Conservation (phyloP, 257 asterid species). For the Osmanthus fragrans region DNA sequence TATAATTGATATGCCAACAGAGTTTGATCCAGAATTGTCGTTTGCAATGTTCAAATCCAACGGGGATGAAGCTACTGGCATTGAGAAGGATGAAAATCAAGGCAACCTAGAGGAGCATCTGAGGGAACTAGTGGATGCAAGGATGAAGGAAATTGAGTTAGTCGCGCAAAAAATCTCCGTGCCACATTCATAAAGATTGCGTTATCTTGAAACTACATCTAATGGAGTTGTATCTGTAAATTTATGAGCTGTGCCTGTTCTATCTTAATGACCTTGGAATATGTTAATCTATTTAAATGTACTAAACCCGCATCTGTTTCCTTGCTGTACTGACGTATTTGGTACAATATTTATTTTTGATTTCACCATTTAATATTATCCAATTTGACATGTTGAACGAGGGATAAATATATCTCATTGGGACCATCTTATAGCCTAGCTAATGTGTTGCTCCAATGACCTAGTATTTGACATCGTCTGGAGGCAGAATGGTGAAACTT, state of each 20-base stretch:
- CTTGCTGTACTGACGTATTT: not conserved
- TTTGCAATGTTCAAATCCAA: constrained; percentile 78
- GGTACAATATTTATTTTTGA: not conserved
- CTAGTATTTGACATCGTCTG: too few relatives aligned
- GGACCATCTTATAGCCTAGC: too few relatives aligned
- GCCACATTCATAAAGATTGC: constrained; percentile 24
- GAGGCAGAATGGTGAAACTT: too few relatives aligned
- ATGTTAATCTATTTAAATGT: not conserved
- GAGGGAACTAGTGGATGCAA: constrained; percentile 63
- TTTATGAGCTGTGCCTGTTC: not conserved
- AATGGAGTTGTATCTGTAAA: not conserved
- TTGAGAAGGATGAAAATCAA: constrained; percentile 50
- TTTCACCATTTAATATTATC: too few relatives aligned
- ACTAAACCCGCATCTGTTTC: not conserved
- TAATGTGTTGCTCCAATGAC: too few relatives aligned
- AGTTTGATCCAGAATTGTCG: constrained; percentile 66
- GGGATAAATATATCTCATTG: too few relatives aligned
- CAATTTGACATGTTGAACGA: too few relatives aligned
- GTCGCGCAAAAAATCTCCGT: constrained; percentile 62
- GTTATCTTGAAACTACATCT: not conserved
- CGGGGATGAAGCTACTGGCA: constrained; percentile 37
- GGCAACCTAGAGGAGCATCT: constrained; percentile 63
- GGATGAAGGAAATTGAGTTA: constrained; percentile 63
- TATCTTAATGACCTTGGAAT: not conserved
- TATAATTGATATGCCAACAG: constrained; percentile 69